Conservation (phyloP, 768 basidiomycete species). For the Gymnopilus dilepis region DNA sequence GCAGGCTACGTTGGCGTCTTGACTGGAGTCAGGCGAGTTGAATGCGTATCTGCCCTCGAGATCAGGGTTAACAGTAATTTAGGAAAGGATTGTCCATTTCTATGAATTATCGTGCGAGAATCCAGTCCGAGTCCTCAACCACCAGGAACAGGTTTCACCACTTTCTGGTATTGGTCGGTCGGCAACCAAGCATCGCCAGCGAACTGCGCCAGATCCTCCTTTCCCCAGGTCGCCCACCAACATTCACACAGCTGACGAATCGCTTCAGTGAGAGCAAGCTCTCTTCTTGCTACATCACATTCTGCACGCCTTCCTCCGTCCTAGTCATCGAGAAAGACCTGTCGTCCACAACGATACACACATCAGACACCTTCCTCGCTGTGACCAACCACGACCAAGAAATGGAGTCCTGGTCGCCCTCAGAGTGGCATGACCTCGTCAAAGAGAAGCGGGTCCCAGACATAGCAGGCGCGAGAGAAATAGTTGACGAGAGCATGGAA, state of each 20-base stretch:
- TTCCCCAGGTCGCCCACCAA: constrained; percentile 30
- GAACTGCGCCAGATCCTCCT: constrained; percentile 38
- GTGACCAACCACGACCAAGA: constrained; percentile 42
- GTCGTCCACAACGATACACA: constrained; percentile 23
- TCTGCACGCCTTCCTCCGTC: constrained; percentile 37
- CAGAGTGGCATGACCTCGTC: constrained; percentile 26
- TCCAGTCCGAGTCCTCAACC: constrained; percentile 31
- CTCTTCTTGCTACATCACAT: constrained; percentile 42
- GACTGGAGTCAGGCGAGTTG: constrained; percentile 40
- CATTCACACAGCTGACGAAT: constrained; percentile 28
- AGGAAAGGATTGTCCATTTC: constrained; percentile 42
- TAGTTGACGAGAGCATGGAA: constrained; percentile 40
- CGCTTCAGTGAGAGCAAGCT: constrained; percentile 24
- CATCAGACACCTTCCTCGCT: constrained; percentile 33
- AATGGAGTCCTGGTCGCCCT: constrained; percentile 31
- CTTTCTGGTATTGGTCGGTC: constrained; percentile 35
- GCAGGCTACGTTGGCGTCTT: constrained; percentile 44
- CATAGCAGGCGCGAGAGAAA: constrained; percentile 15
- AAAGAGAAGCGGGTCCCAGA: constrained; percentile 14
- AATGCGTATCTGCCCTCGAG: neutral
- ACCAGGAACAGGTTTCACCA: constrained; percentile 36
- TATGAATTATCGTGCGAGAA: constrained; percentile 39
- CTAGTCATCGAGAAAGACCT: constrained; percentile 43
- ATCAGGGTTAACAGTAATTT: neutral
- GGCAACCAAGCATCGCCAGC: constrained; percentile 37